A percentile compares a stretch with the other conserved stretches of the same genome.
These are phyloP conservation scores for Picea abies DNA, from an alignment of 83 land plant genomes.

Conservation along the genomic window DNA sequence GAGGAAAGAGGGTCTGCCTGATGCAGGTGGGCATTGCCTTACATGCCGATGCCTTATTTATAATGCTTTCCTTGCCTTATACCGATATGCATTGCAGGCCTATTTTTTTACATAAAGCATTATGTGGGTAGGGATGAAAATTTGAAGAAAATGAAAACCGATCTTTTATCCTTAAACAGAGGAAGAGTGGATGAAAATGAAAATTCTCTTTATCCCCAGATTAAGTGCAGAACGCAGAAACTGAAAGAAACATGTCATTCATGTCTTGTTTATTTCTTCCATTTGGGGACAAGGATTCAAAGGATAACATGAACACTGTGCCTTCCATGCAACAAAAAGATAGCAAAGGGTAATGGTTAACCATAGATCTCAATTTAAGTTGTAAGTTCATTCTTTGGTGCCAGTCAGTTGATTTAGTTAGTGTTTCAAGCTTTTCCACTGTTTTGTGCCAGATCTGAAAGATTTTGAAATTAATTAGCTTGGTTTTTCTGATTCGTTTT, in stretches of 20 bases:
- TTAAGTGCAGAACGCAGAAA: constrained; percentile 10
- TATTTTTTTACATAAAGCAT: constrained; percentile 11
- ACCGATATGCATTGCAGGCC: not conserved
- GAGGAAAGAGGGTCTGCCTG: constrained; percentile 68
- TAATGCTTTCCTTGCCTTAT: not conserved
- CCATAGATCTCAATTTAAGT: constrained; percentile 6
- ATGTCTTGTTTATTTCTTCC: constrained; percentile 11
- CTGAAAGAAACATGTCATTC: constrained; percentile 8
- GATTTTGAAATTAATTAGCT: not conserved
- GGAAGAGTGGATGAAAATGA: constrained; percentile 11
- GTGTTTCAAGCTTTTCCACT: too few relatives aligned
- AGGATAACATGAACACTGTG: constrained; percentile 10
- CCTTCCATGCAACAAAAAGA: constrained; percentile 12
- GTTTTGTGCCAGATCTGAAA: too few relatives aligned
- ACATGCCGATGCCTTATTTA: not conserved
- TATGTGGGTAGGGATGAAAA: not conserved
- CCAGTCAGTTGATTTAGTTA: too few relatives aligned
- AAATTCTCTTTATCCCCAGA: constrained; percentile 6
- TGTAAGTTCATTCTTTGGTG: not conserved
- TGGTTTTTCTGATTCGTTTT: not conserved
- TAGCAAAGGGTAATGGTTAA: constrained; percentile 12
- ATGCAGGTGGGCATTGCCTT: constrained; percentile 34
- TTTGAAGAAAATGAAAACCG: constrained; percentile 5
- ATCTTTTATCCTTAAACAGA: constrained; percentile 14
- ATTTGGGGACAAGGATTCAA: constrained; percentile 10